Evolutionary conservation across 1,284 basidiomycete species (phyloP).

Genomic region (Athelia psychrophila): DNA sequence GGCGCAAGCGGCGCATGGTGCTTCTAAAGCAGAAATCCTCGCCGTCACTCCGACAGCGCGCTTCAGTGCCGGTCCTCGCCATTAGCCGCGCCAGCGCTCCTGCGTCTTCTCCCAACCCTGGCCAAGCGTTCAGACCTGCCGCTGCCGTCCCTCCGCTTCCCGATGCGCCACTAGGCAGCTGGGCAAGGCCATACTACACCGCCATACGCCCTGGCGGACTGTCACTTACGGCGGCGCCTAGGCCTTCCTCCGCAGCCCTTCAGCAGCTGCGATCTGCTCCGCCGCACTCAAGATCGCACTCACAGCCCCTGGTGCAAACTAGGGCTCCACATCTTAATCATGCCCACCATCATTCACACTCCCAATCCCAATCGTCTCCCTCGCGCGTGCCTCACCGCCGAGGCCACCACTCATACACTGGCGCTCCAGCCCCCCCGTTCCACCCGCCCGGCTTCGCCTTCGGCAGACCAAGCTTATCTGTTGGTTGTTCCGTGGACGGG

Average conservation of each 20-base stretch:
- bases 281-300: too few species aligned
- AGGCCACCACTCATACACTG: background rate
- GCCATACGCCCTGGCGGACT: background rate
- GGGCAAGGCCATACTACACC: background rate
- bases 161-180: background rate
- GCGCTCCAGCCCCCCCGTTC: background rate
- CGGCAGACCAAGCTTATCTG: background rate
- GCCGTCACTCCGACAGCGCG: background rate
- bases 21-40: background rate
- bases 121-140: too few species aligned
- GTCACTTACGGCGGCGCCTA: background rate
- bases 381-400: background rate
- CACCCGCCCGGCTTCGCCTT: background rate
- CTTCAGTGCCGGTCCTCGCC: background rate
- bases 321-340: too few species aligned
- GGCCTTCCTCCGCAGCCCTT: too few species aligned
- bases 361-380: background rate
- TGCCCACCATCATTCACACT: background rate
- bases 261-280: too few species aligned
- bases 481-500: background rate
- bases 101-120: too few species aligned
- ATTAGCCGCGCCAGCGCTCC: too few species aligned
- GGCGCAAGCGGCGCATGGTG: background rate
- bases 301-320: too few species aligned
- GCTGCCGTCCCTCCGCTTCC: too few species aligned